A percentile compares a stretch with the other conserved stretches of the same genome.
Conservation (phyloP, 176 grass and related monocot genomes). For the Carex cristatella region DNA sequence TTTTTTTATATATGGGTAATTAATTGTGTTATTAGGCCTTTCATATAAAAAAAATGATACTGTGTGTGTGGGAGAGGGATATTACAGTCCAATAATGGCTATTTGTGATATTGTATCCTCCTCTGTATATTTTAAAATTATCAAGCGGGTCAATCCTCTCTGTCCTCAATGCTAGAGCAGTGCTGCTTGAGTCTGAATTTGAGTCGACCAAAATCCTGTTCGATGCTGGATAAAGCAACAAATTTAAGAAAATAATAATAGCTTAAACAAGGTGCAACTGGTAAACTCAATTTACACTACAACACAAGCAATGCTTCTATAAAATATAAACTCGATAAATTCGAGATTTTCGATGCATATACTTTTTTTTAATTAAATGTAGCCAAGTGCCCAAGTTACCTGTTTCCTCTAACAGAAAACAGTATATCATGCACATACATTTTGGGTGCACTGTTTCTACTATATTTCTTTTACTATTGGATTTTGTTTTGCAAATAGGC, state of each 20-base stretch:
- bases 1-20: background rate
- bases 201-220: slow-evolving; percentile 26
- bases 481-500: background rate
- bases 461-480: background rate
- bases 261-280: background rate
- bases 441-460: background rate
- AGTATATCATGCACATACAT: background rate
- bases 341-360: background rate
- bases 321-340: slow-evolving; percentile 5
- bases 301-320: background rate
- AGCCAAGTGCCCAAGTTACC: too few species aligned
- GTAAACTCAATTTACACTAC: slow-evolving; percentile 9
- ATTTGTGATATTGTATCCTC: slow-evolving; percentile 86
- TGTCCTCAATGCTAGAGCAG: slow-evolving; percentile 37
- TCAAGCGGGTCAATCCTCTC: slow-evolving; percentile 64
- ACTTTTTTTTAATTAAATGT: background rate
- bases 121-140: slow-evolving; percentile 57
- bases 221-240: slow-evolving; percentile 22
- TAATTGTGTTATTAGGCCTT: background rate
- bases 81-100: slow-evolving; percentile 97
- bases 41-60: background rate
- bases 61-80: background rate
- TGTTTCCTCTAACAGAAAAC: too few species aligned
- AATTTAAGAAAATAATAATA: background rate
- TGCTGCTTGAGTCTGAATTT: slow-evolving; percentile 20